phyloP scores from a whole-genome alignment of 306 rosid species.

The Citrullus mucosospermus region DNA sequence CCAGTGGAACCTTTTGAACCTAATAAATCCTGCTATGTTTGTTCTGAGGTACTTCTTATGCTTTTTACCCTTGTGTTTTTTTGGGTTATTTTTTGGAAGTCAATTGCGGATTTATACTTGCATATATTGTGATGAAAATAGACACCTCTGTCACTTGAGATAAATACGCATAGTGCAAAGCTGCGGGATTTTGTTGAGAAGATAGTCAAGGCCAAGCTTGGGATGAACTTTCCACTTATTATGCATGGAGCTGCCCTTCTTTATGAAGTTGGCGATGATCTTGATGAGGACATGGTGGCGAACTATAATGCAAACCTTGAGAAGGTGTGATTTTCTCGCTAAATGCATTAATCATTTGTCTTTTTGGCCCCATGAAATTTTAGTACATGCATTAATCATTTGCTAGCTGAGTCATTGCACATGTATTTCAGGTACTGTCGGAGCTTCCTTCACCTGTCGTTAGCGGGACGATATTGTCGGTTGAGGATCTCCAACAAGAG shows the following conservation, averaged over 20 bases:
- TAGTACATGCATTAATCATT: too few relatives aligned
- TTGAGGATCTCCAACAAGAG: conserved; percentile 88
- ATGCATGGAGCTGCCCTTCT: conserved; percentile 70
- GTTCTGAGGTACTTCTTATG: conserved; percentile 61
- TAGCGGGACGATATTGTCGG: conserved; percentile 63
- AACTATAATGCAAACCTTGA: conserved; percentile 77
- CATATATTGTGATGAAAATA: conserved; percentile 21
- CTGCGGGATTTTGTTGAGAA: conserved; percentile 79
- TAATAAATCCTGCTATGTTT: conserved; percentile 86
- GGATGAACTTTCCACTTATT: conserved; percentile 75
- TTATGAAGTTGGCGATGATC: conserved; percentile 91
- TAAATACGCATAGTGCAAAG: conserved; percentile 63
- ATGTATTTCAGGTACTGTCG: conserved; percentile 47
- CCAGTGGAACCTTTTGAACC: conserved; percentile 97
- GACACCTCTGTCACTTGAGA: conserved; percentile 81
- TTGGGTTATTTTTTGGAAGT: not conserved
- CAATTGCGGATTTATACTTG: conserved; percentile 1
- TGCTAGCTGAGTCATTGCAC: not conserved
- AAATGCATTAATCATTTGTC: not conserved
- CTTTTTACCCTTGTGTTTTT: not conserved
- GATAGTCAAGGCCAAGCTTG: conserved; percentile 78
- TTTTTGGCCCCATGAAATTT: not conserved
- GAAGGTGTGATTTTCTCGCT: conserved; percentile 40
- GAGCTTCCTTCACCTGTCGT: conserved; percentile 78
- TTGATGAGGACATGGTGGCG: conserved; percentile 61